Percentiles rank a stretch among this genome's conserved stretches.
These are phyloP conservation scores for Cladorrhinum sp. DNA, from an alignment of 2,329 filamentous ascomycete species.

Conservation along the genomic window DNA sequence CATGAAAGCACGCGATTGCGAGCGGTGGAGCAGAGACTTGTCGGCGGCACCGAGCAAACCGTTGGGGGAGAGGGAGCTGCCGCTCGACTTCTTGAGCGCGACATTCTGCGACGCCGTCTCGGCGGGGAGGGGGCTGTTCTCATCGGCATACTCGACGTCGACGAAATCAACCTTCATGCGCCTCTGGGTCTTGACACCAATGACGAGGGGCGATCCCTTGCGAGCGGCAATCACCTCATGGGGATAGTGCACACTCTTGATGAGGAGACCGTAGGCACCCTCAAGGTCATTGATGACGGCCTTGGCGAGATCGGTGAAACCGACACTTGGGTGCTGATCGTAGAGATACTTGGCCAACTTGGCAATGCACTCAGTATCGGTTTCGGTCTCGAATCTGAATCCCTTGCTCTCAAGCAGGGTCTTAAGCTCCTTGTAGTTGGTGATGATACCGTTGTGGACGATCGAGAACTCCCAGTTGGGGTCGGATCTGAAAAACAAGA, in stretches of 20 bases:
- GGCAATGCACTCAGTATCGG: conserved; percentile 98
- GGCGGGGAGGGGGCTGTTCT: conserved; percentile 77
- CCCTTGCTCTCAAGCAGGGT: conserved; percentile 89
- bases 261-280: conserved; percentile 92
- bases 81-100: conserved; percentile 88
- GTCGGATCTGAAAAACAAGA: conserved; percentile 67
- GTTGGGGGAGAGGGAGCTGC: conserved; percentile 64
- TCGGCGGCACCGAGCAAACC: conserved; percentile 82
- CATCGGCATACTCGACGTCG: conserved; percentile 94
- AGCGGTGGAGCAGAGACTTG: conserved; percentile 97
- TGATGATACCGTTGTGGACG: conserved; percentile 99
- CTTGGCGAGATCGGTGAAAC: conserved; percentile 95
- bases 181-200: conserved; percentile 93
- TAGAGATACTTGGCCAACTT: conserved; percentile 98
- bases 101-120: conserved; percentile 96
- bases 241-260: conserved; percentile 98
- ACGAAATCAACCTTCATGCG: conserved; percentile 99
- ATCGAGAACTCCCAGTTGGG: conserved; percentile 93
- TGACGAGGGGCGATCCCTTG: conserved; percentile 96
- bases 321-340: conserved; percentile 88
- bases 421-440: conserved; percentile 99
- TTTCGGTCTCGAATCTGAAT: conserved; percentile 98
- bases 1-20: conserved; percentile 97
- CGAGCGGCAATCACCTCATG: conserved; percentile 97
- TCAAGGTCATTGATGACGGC: conserved; percentile 97